These are phyloP conservation scores for Sporopachydermia quercuum DNA, from an alignment of 805 yeast species.

Conservation along the genomic window DNA sequence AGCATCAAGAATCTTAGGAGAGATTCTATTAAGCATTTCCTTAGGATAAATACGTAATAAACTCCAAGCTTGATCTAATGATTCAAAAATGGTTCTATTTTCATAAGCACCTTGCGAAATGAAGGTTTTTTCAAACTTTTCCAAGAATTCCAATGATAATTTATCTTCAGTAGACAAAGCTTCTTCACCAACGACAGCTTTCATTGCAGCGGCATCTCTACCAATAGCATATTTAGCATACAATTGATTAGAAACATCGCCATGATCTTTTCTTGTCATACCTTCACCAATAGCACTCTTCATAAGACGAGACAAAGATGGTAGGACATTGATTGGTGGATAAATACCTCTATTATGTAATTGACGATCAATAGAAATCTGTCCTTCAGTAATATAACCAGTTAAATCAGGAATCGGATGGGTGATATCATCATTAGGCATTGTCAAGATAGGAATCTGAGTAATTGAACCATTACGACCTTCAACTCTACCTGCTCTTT, in stretches of 20 bases:
- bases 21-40: slow-evolving; percentile 95
- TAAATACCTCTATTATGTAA: slow-evolving; percentile 91
- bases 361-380: slow-evolving; percentile 94
- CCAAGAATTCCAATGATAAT: slow-evolving; percentile 91
- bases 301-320: slow-evolving; percentile 96
- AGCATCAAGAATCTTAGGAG: slow-evolving; percentile 91
- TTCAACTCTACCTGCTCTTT: slow-evolving; percentile 99
- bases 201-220: slow-evolving; percentile 99
- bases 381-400: slow-evolving; percentile 98
- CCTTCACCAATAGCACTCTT: slow-evolving; percentile 99
- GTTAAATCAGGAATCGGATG: slow-evolving; percentile 99
- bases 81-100: slow-evolving; percentile 85
- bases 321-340: slow-evolving; percentile 97
- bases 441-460: slow-evolving; percentile 95
- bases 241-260: slow-evolving; percentile 97
- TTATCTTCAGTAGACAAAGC: slow-evolving; percentile 96
- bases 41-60: slow-evolving; percentile 96
- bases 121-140: slow-evolving; percentile 92
- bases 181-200: slow-evolving; percentile 99
- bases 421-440: slow-evolving; percentile 99
- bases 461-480: slow-evolving; percentile 99
- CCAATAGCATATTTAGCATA: slow-evolving; percentile 99
- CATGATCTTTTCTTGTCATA: slow-evolving; percentile 98
- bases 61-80: slow-evolving; percentile 96
- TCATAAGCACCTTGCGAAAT: slow-evolving; percentile 96